Evolutionary conservation across 78 protist genomes (phyloP), one percentile per base, ranked within the genome.

Genomic region (Isochrysis galbana): DNA sequence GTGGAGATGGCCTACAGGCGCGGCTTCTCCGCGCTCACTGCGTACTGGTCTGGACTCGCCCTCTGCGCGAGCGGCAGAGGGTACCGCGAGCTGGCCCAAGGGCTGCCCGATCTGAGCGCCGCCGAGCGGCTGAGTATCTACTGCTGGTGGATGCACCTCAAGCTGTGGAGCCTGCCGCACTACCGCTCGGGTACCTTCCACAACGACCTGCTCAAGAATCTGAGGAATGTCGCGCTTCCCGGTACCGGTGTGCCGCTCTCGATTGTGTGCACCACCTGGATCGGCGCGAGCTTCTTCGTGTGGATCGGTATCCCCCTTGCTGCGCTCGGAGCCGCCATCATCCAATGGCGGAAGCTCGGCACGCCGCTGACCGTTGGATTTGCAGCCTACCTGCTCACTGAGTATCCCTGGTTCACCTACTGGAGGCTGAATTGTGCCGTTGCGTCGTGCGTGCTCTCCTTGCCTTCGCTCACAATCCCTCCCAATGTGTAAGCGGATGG

Each of bases 161-260:
- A 19, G 23, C 92, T 90, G 67, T 90, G 80, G 80, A 5, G 29
- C 36, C 48, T 29, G 38, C 38, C 48, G 26, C 92, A 90, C 92
- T 90, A 90, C 92, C 92, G 92, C 29, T 10, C 42, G 22, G 83
- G 69, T 11, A 69, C 54, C 41, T 69, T 90, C 44, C 82, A 23
- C 34, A 34, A 47, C 77, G 92, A 90, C 22, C 48, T 70, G 47
- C 22, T 7, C 46, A 90, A 90, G 80, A 90, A 90, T n/a, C 77
- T 90, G 80, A 38, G 55, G 36, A 90, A 90, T 84, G 55, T 90
- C 19, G 92, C 92, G 19, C 1, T 90, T 26, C 92, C 92, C 48
- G 92, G 54, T 5, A 90, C 92, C 23, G 92, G 92, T n/a, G 10
- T 90, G 14, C 92, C 86, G 32, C 67, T 90, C 84, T 47, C 77